phyloP scores from a whole-genome alignment of 257 asterid genomes.

The Salvia miltiorrhiza region DNA sequence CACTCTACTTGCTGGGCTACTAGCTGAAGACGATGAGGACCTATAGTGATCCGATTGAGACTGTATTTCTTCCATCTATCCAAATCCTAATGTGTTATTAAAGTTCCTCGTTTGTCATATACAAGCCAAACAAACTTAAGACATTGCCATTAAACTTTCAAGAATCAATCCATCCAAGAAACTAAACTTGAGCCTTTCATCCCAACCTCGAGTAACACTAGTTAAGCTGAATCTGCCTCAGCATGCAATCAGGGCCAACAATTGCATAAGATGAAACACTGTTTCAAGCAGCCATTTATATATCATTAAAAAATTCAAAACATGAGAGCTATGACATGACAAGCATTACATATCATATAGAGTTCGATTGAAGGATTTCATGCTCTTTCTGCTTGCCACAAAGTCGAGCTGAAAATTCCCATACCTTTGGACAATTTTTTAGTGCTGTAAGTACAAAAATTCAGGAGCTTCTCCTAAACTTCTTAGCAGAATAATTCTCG shows the following conservation, averaged over 20 bases:
- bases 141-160: background rate
- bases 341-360: background rate
- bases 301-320: background rate
- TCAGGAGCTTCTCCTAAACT: constrained; percentile 4
- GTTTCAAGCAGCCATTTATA: constrained; percentile 1
- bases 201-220: constrained; percentile 1
- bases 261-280: background rate
- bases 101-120: constrained; percentile 16
- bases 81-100: background rate
- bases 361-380: background rate
- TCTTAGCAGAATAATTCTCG: constrained; percentile 6
- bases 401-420: background rate
- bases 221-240: constrained; percentile 24
- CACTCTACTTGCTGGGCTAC: constrained; percentile 91
- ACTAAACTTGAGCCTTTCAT: constrained; percentile 3
- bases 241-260: background rate
- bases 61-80: constrained; percentile 90
- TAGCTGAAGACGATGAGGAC: constrained; percentile 94
- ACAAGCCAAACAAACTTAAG: constrained; percentile 5
- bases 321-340: background rate
- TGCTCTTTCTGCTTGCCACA: constrained; percentile 5
- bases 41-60: constrained; percentile 90
- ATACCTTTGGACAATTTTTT: background rate
- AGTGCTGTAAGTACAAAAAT: background rate
- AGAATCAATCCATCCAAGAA: constrained; percentile 15